Evolutionary conservation across 345 rosid genomes (phyloP), one percentile per base, ranked within the genome.

Genomic region (Eucalyptus shirleyi): DNA sequence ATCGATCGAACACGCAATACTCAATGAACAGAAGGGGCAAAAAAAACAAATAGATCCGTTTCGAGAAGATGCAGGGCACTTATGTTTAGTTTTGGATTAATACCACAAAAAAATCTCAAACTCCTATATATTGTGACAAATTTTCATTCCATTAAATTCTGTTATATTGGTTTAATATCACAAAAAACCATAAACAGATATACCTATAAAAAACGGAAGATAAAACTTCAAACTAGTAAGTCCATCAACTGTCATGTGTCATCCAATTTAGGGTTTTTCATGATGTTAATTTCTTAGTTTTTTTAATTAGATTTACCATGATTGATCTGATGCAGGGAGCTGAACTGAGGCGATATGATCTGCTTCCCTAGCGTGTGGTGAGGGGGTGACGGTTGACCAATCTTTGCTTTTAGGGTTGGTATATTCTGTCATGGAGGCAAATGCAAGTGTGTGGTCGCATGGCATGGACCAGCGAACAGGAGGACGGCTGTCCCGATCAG

Each of bases 221-320:
- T 55, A 55, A 55, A 55, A 55, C 60, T 23, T 55, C 12, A 9
- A 55, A 55, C 2, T 55, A 55, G 0, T 55, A 21, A 21, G 9
- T 9, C 0, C 5, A 1, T 55, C 28, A 55, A 21, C 5, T 4
- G 0, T 21, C 5, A 3, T 1, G 4, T 21, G 2, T 55, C 5
- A 55, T 55, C 0, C 0, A 56, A 56, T 56, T 24, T 24, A 24
- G 6, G 3, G 1, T 23, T 56, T 56, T 56, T 56, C 6, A 24
- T 9, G 2, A 56, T 0, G 30, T 56, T 56, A 24, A 56, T 23
- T 56, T 1, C 13, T 4, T 56, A 4, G 0, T 14, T 65, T 65
- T 62, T n/a, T 7, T 5, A 6, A 65, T n/a, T 32, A 65, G 40
- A 65, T 65, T n/a, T 15, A n/a, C 5, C 11, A 65, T 8, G 21